Evolutionary conservation across 2,329 filamentous ascomycete species (phyloP).

Genomic region (Knoxdaviesia proteae): DNA sequence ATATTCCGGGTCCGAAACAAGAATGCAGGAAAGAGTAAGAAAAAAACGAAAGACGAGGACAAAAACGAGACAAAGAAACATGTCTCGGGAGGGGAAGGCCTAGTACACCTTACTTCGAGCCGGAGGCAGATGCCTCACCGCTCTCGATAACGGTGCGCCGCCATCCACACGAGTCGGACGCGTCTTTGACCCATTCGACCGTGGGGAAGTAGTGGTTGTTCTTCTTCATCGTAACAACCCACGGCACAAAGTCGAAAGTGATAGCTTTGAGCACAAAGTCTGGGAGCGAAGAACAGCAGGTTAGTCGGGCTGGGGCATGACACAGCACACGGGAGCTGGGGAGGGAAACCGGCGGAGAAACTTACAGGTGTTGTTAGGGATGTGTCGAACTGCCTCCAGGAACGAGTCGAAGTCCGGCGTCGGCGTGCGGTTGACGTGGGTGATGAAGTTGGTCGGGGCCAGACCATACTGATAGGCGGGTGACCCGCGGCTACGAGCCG

Average conservation of each 20-base stretch:
- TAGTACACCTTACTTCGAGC: too few relatives aligned
- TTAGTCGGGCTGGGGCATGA: not conserved
- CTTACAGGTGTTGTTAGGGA: conserved; percentile 83
- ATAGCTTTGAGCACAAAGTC: conserved; percentile 94
- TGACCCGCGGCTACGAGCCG: conserved; percentile 62
- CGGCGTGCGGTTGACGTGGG: conserved; percentile 74
- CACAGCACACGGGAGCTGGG: not conserved
- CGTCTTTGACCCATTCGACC: conserved; percentile 48
- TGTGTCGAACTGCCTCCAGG: conserved; percentile 60
- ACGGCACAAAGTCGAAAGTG: conserved; percentile 94
- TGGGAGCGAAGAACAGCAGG: conserved; percentile 10
- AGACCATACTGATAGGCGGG: conserved; percentile 80
- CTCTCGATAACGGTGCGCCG: conserved; percentile 40
- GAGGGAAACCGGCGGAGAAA: not conserved
- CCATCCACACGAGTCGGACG: conserved; percentile 38
- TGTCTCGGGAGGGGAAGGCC: too few relatives aligned
- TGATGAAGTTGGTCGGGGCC: conserved; percentile 92
- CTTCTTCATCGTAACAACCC: conserved; percentile 99
- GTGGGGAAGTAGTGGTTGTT: conserved; percentile 87
- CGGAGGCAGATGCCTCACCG: conserved; percentile 13
- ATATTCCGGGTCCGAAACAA: too few relatives aligned
- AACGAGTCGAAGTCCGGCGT: conserved; percentile 71
- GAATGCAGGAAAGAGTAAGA: too few relatives aligned
- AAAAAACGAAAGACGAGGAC: too few relatives aligned
- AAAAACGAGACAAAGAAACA: too few relatives aligned